These are phyloP conservation scores for Berberis thunbergii DNA, from an alignment of 164 flowering plant species.

Conservation along the genomic window DNA sequence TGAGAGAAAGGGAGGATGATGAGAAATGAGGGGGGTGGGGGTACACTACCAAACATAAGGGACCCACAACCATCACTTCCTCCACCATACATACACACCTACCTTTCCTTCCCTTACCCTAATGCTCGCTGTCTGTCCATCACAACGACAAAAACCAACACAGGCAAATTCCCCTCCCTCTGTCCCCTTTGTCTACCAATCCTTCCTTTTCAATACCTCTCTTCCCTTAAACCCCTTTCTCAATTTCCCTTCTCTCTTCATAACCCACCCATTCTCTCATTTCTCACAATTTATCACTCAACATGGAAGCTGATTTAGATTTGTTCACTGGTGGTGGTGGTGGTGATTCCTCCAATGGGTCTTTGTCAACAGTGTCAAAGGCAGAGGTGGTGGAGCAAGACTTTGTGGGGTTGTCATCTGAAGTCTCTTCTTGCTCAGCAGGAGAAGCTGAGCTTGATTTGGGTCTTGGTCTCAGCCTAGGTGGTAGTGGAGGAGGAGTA, in stretches of 20 bases:
- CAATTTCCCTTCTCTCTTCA: neutral
- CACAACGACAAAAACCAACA: neutral
- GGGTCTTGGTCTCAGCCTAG: constrained; percentile 59
- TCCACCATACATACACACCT: constrained; percentile 19
- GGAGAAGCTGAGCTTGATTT: constrained; percentile 39
- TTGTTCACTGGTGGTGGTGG: constrained; percentile 15
- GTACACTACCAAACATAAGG: constrained; percentile 36
- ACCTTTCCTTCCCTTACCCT: neutral
- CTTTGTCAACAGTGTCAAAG: too few species aligned
- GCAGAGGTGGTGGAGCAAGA: constrained; percentile 1
- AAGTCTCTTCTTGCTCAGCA: constrained; percentile 23
- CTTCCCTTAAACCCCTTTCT: too few species aligned
- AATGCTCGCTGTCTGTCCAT: neutral
- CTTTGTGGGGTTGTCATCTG: constrained; percentile 23
- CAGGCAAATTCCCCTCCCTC: neutral
- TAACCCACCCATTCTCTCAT: neutral
- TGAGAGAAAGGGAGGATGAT: neutral
- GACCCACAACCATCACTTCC: constrained; percentile 37
- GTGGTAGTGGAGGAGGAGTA: constrained; percentile 9
- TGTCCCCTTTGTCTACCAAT: too few species aligned
- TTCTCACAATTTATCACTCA: constrained; percentile 4
- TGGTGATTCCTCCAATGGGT: constrained; percentile 18
- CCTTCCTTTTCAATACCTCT: too few species aligned
- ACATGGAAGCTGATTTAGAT: constrained; percentile 4
- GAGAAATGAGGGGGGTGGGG: neutral